phyloP scores from a whole-genome alignment of 2,329 filamentous ascomycete species.

The Xylariales sp. region DNA sequence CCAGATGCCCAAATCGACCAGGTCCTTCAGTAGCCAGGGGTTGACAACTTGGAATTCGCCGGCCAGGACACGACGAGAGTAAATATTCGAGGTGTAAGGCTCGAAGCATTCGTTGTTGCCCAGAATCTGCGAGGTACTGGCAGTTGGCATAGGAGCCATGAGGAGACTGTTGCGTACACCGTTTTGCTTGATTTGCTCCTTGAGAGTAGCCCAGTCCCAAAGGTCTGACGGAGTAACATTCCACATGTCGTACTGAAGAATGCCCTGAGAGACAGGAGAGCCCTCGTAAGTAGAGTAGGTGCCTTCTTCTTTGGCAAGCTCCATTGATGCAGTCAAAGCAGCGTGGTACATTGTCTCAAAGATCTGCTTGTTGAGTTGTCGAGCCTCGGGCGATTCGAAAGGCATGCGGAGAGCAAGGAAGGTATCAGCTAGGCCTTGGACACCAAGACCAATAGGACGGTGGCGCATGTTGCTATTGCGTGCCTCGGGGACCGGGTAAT shows the following conservation, averaged over 20 bases:
- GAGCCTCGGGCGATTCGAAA: constrained; percentile 95
- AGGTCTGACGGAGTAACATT: constrained; percentile 90
- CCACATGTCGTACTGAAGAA: constrained; percentile 99
- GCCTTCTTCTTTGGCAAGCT: constrained; percentile 85
- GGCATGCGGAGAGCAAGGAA: constrained; percentile 97
- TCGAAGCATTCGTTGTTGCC: constrained; percentile 99
- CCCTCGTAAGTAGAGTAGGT: constrained; percentile 92
- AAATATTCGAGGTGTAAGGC: constrained; percentile 99
- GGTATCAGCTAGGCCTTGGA: constrained; percentile 96
- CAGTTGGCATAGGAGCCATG: constrained; percentile 97
- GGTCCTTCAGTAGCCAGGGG: constrained; percentile 97
- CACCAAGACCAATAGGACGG: constrained; percentile 93
- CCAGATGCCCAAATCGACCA: constrained; percentile 98
- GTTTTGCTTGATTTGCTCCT: constrained; percentile 90
- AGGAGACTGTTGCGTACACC: constrained; percentile 96
- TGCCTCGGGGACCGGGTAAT: constrained; percentile 96
- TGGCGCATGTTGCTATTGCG: constrained; percentile 97
- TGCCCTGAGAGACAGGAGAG: constrained; percentile 92
- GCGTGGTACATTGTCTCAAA: constrained; percentile 99
- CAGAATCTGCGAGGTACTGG: constrained; percentile 95
- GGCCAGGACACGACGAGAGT: constrained; percentile 96
- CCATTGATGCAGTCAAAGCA: constrained; percentile 87
- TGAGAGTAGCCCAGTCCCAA: constrained; percentile 94
- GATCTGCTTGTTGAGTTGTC: constrained; percentile 95
- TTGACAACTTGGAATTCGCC: constrained; percentile 99